These are phyloP conservation scores for Rhizopogon vesiculosus DNA, from an alignment of 768 basidiomycete species.

Conservation along the genomic window DNA sequence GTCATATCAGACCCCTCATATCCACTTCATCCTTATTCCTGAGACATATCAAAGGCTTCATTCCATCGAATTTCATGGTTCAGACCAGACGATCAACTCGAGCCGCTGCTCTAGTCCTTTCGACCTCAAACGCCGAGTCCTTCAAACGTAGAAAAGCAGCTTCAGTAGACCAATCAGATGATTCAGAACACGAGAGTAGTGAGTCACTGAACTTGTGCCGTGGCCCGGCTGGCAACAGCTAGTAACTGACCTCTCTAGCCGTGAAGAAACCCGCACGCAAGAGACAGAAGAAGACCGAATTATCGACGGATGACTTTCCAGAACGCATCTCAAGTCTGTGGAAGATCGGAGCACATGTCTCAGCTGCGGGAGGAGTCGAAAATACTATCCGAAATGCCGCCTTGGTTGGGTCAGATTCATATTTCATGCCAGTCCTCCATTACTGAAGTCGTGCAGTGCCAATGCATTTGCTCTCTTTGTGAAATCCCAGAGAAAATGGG, in stretches of 20 bases:
- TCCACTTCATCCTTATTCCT: background rate
- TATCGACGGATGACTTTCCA: slow-evolving; percentile 23
- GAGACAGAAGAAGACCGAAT: slow-evolving; percentile 7
- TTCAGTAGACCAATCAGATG: background rate
- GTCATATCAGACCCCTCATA: slow-evolving; percentile 50
- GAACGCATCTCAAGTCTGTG: slow-evolving; percentile 35
- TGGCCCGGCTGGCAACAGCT: background rate
- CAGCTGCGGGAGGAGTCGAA: slow-evolving; percentile 75
- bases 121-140: background rate
- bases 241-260: background rate
- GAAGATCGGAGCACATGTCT: slow-evolving; percentile 85
- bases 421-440: background rate
- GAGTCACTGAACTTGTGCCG: background rate
- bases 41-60: background rate
- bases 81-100: slow-evolving; percentile 17
- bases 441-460: slow-evolving; percentile 42
- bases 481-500: slow-evolving; percentile 84
- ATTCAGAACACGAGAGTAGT: background rate
- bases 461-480: slow-evolving; percentile 81
- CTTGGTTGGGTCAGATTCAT: slow-evolving; percentile 49
- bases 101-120: background rate
- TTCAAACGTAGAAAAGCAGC: background rate
- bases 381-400: slow-evolving; percentile 69
- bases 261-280: background rate
- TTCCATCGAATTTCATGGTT: slow-evolving; percentile 12